Conservation (phyloP, 805 yeast genomes). For the Myxozyma melibiosi region DNA sequence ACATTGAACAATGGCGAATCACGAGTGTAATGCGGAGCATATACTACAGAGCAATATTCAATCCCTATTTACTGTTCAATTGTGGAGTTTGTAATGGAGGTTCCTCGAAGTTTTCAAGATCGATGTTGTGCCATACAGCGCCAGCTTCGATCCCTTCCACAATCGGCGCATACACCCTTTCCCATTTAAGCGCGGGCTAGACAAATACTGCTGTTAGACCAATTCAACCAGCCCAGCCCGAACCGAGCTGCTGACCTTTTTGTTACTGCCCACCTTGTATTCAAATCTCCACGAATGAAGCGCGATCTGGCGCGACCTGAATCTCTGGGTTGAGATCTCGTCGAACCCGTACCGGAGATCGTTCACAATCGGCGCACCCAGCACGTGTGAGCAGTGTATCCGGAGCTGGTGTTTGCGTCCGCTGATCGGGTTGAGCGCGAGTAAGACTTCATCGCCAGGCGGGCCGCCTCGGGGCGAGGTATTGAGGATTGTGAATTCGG, state of each 20-base stretch:
- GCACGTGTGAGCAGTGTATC: conserved; percentile 27
- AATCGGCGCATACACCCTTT: conserved; percentile 11
- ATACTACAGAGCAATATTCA: too few relatives aligned
- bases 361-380: conserved; percentile 29
- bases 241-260: too few relatives aligned
- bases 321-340: not conserved
- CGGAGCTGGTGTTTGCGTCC: conserved; percentile 33
- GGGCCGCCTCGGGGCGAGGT: too few relatives aligned
- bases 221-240: not conserved
- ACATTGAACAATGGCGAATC: too few relatives aligned
- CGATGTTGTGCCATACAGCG: conserved; percentile 12
- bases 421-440: conserved; percentile 23
- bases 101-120: too few relatives aligned
- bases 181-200: conserved; percentile 11
- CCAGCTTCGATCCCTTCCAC: not conserved
- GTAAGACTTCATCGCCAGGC: conserved; percentile 3
- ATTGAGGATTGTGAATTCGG: conserved; percentile 17
- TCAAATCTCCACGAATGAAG: conserved; percentile 27
- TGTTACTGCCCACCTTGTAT: conserved; percentile 12
- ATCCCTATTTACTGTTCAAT: too few relatives aligned
- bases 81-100: too few relatives aligned
- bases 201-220: not conserved
- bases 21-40: too few relatives aligned
- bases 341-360: conserved; percentile 17
- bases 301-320: conserved; percentile 15